These are phyloP conservation scores for Endocalyx cinctus DNA, from an alignment of 2,329 filamentous ascomycete genomes.

Conservation along the genomic window DNA sequence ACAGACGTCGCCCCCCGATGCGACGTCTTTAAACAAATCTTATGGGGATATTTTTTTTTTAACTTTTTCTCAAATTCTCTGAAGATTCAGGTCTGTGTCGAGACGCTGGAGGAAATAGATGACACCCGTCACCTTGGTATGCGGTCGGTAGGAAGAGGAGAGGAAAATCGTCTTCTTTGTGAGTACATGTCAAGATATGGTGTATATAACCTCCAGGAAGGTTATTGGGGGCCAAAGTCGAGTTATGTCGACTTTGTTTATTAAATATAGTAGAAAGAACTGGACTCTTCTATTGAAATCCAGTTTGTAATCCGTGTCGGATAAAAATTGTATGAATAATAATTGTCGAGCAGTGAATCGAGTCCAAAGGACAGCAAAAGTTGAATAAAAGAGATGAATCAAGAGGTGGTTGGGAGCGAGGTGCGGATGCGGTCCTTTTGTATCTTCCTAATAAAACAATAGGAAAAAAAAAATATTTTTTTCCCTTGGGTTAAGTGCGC, in stretches of 20 bases:
- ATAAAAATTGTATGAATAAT: slow-evolving; percentile 3
- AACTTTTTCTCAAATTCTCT: slow-evolving; percentile 13
- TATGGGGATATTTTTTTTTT: slow-evolving; percentile 11
- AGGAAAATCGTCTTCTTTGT: slow-evolving; percentile 48
- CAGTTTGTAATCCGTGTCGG: slow-evolving; percentile 23
- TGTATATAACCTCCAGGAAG: slow-evolving; percentile 33
- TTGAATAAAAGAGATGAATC: slow-evolving; percentile 20
- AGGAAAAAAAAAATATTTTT: slow-evolving; percentile 3
- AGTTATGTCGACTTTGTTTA: slow-evolving; percentile 27
- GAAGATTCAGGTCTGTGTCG: slow-evolving; percentile 45
- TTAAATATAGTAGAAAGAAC: slow-evolving; percentile 30
- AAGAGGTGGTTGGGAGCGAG: slow-evolving; percentile 20
- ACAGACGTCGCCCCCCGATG: no score
- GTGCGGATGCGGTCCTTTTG: slow-evolving; percentile 10
- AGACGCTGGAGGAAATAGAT: slow-evolving; percentile 41
- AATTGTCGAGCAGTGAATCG: slow-evolving; percentile 10
- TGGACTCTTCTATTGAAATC: slow-evolving; percentile 34
- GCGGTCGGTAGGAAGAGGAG: slow-evolving; percentile 55
- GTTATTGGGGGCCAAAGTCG: slow-evolving; percentile 35
- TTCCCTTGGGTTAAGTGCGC: not conserved
- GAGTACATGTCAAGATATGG: slow-evolving; percentile 50
- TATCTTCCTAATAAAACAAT: slow-evolving; percentile 1
- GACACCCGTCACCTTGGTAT: slow-evolving; percentile 57
- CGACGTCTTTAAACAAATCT: not conserved
- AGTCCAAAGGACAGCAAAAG: slow-evolving; percentile 24